phyloP scores from a whole-genome alignment of 192 early-diverging fungal genomes.

The Podila epicladia region DNA sequence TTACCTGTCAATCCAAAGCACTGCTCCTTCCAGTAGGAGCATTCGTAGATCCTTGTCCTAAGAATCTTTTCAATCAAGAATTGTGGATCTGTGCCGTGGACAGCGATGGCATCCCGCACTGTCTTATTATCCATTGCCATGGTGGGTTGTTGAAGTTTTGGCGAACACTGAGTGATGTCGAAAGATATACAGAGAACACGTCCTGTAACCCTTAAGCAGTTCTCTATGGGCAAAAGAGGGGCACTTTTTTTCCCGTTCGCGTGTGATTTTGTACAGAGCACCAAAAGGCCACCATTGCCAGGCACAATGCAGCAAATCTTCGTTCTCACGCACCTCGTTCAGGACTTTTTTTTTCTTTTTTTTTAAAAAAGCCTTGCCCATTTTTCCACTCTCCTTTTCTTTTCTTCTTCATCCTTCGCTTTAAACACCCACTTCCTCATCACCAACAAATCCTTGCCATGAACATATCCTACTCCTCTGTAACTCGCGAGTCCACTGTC shows the following conservation, averaged over 20 bases:
- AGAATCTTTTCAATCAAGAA: conserved; percentile 95
- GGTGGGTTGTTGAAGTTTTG: background rate
- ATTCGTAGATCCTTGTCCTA: conserved; percentile 89
- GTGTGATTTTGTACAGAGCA: too few species aligned
- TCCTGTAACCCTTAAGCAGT: too few species aligned
- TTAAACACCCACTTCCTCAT: background rate
- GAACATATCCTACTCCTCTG: background rate
- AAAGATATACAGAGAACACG: too few species aligned
- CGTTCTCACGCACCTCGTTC: too few species aligned
- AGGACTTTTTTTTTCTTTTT: too few species aligned
- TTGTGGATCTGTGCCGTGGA: conserved; percentile 95
- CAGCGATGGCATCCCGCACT: conserved; percentile 68
- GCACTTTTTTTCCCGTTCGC: too few species aligned
- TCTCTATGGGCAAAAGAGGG: too few species aligned
- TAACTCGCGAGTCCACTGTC: conserved; percentile 1
- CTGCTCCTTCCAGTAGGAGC: conserved; percentile 96
- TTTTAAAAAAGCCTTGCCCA: too few species aligned
- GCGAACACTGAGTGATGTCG: too few species aligned
- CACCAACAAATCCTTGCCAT: background rate
- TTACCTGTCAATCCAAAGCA: conserved; percentile 92
- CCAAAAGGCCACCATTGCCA: too few species aligned
- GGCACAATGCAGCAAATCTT: too few species aligned
- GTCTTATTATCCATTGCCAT: conserved; percentile 76
- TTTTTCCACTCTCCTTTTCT: background rate
- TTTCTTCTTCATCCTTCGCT: background rate